Percentiles rank a stretch among this genome's conserved stretches.
Evolutionary conservation across 2,329 filamentous ascomycete species (phyloP).

Genomic region (Ilyonectria sp.): DNA sequence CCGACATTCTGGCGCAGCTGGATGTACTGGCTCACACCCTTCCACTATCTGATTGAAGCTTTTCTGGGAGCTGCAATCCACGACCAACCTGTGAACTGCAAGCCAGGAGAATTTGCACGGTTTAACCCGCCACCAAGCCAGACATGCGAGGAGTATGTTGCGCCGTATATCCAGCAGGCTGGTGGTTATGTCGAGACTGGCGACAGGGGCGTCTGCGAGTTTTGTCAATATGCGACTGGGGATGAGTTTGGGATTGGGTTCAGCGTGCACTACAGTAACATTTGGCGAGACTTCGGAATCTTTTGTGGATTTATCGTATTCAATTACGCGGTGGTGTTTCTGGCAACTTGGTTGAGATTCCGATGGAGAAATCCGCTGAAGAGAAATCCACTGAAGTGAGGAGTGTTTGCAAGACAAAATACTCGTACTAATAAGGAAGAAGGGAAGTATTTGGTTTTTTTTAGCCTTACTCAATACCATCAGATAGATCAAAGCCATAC

Average conservation of each 20-base stretch:
- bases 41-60: conserved; percentile 76
- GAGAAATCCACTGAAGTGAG: conserved; percentile 53
- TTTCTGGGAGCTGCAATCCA: conserved; percentile 71
- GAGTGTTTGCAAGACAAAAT: no score
- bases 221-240: conserved; percentile 74
- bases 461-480: no score
- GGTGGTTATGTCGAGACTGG: conserved; percentile 74
- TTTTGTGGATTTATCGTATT: conserved; percentile 76
- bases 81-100: conserved; percentile 69
- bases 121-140: conserved; percentile 72
- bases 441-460: no score
- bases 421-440: no score
- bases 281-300: conserved; percentile 78
- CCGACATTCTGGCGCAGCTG: conserved; percentile 75
- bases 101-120: conserved; percentile 69
- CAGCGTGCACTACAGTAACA: conserved; percentile 72
- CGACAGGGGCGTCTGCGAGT: conserved; percentile 72
- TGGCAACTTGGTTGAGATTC: conserved; percentile 58
- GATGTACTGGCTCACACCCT: conserved; percentile 79
- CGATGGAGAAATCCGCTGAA: conserved; percentile 57
- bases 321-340: conserved; percentile 66
- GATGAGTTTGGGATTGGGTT: conserved; percentile 73
- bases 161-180: conserved; percentile 64
- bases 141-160: conserved; percentile 73
- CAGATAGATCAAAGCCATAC: no score